Percentiles rank a stretch among this genome's conserved stretches.
Conservation (phyloP, 2,329 filamentous ascomycete genomes). For the Paecilomyces sp. region DNA sequence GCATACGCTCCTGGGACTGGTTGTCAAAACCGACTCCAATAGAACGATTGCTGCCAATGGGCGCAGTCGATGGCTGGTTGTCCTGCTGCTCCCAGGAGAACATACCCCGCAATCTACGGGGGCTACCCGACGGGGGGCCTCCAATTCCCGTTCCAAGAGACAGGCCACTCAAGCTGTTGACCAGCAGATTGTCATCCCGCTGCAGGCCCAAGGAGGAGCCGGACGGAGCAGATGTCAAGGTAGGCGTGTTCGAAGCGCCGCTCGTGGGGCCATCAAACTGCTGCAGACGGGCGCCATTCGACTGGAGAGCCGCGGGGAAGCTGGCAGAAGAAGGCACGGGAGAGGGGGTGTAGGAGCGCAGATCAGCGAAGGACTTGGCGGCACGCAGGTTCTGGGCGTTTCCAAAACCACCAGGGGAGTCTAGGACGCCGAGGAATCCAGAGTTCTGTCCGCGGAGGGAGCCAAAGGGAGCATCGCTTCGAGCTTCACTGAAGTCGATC, state of each 20-base stretch:
- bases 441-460: slow-evolving; percentile 69
- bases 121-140: slow-evolving; percentile 45
- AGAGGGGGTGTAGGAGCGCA: slow-evolving; percentile 91
- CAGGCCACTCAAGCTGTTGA: slow-evolving; percentile 57
- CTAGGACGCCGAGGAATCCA: slow-evolving; percentile 77
- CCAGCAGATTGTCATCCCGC: slow-evolving; percentile 52
- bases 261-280: slow-evolving; percentile 50
- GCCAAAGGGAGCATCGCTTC: slow-evolving; percentile 68
- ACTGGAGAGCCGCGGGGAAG: slow-evolving; percentile 64
- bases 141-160: slow-evolving; percentile 46
- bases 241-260: slow-evolving; percentile 58
- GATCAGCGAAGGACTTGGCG: slow-evolving; percentile 92
- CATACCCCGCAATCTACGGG: slow-evolving; percentile 53
- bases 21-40: slow-evolving; percentile 55
- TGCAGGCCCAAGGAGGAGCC: slow-evolving; percentile 40
- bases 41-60: slow-evolving; percentile 58
- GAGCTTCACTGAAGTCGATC: slow-evolving; percentile 84
- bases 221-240: slow-evolving; percentile 54
- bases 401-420: slow-evolving; percentile 61
- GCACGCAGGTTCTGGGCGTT: slow-evolving; percentile 75
- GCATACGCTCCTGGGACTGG: slow-evolving; percentile 47
- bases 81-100: slow-evolving; percentile 54
- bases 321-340: slow-evolving; percentile 84
- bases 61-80: slow-evolving; percentile 40
- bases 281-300: slow-evolving; percentile 56